Percentiles rank a stretch among this genome's conserved stretches.
These are phyloP conservation scores for Cystobasidium ongulense DNA, from an alignment of 768 basidiomycete genomes.

Conservation along the genomic window DNA sequence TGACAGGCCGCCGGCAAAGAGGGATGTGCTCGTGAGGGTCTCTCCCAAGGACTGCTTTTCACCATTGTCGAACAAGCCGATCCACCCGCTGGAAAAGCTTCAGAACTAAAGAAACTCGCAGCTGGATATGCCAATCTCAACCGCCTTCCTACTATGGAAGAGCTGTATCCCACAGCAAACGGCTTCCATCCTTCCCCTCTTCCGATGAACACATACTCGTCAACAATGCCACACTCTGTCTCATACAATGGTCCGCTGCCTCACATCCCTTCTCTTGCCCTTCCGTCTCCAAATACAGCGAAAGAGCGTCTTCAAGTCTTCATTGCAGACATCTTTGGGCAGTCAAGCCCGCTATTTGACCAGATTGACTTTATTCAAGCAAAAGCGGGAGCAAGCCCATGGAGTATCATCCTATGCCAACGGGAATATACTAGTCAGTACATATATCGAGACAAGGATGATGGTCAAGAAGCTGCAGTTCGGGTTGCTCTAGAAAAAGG, in stretches of 20 bases:
- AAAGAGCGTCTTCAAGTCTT: conserved; percentile 19
- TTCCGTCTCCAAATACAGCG: not conserved
- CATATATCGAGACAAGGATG: not conserved
- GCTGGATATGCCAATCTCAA: not conserved
- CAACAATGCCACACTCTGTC: not conserved
- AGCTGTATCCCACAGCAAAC: conserved; percentile 4
- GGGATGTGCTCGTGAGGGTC: conserved; percentile 13
- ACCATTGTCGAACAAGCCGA: not conserved
- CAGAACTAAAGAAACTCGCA: not conserved
- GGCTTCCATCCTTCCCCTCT: not conserved
- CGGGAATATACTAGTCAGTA: conserved; percentile 1
- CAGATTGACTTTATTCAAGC: not conserved
- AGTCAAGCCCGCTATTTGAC: conserved; percentile 12
- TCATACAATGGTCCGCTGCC: conserved; percentile 13
- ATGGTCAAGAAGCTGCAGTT: conserved; percentile 7
- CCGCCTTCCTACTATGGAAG: conserved; percentile 1
- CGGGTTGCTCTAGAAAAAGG: not conserved
- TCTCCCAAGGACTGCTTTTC: not conserved
- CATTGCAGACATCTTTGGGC: conserved; percentile 11
- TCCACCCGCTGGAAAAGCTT: not conserved
- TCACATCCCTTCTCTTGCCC: not conserved
- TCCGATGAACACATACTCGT: not conserved
- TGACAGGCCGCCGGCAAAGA: conserved; percentile 8
- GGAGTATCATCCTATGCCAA: not conserved
- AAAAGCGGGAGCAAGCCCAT: not conserved